Percentiles rank a stretch among this genome's conserved stretches.
These are phyloP conservation scores for Colletotrichum tamarilloi DNA, from an alignment of 2,329 filamentous ascomycete species.

Conservation along the genomic window DNA sequence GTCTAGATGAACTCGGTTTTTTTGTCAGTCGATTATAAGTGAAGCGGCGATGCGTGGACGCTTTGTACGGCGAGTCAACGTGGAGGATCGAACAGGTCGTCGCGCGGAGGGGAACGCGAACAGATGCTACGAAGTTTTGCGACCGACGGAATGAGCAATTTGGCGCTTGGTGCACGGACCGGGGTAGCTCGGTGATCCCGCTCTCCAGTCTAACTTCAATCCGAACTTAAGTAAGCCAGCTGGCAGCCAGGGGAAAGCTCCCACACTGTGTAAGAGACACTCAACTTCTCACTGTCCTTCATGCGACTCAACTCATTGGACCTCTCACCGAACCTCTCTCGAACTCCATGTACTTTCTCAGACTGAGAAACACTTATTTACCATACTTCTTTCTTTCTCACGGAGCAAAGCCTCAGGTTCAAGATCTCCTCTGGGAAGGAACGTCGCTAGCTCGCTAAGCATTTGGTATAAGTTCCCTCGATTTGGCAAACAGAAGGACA, in stretches of 20 bases:
- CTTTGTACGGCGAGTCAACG: background rate
- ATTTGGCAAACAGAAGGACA: background rate
- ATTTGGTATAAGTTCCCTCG: background rate
- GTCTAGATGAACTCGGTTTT: background rate
- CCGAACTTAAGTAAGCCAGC: conserved; percentile 13
- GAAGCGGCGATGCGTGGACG: background rate
- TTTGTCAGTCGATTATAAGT: background rate
- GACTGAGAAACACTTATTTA: background rate
- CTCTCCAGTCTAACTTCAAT: background rate
- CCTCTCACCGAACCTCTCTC: conserved; percentile 9
- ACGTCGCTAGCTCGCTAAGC: background rate
- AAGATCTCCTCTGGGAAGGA: background rate
- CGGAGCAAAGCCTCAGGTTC: background rate
- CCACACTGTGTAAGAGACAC: conserved; percentile 11
- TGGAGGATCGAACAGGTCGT: conserved; percentile 2
- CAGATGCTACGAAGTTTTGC: conserved; percentile 28
- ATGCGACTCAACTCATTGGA: background rate
- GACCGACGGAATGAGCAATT: conserved; percentile 22
- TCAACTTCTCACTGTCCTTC: conserved; percentile 4
- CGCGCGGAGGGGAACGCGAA: conserved; percentile 19
- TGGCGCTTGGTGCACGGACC: conserved; percentile 27
- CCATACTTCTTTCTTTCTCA: background rate
- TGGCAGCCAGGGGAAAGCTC: background rate
- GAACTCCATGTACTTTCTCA: background rate
- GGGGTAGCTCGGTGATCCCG: conserved; percentile 16